A percentile compares a stretch with the other conserved stretches of the same genome.
Evolutionary conservation across 306 rosid species (phyloP).

Genomic region (Cucurbita moschata): DNA sequence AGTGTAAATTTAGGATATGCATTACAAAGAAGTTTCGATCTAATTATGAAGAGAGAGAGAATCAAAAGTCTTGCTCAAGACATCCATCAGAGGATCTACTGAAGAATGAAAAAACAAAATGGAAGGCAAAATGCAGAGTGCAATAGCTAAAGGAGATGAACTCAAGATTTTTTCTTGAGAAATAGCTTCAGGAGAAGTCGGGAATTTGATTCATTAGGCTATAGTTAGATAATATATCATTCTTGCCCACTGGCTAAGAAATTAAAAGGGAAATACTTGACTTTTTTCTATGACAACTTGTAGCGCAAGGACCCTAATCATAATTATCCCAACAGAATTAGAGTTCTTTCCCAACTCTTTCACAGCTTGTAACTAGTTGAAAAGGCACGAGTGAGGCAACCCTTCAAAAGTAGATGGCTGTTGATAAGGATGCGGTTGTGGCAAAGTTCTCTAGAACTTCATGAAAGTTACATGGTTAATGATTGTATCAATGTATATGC

Average conservation of each 20-base stretch:
- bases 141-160: not conserved
- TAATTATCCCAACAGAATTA: not conserved
- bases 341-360: not conserved
- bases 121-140: not conserved
- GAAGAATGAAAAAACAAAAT: not conserved
- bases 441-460: not conserved
- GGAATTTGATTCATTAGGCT: not conserved
- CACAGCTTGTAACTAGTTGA: not conserved
- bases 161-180: not conserved
- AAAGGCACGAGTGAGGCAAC: not conserved
- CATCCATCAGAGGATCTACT: not conserved
- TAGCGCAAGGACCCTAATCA: not conserved
- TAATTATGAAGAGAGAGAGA: not conserved
- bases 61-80: not conserved
- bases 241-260: not conserved
- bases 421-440: not conserved
- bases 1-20: not conserved
- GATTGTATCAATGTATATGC: not conserved
- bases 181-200: not conserved
- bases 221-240: not conserved
- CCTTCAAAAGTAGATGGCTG: not conserved
- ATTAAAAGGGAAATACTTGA: not conserved
- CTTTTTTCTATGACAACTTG: not conserved
- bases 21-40: not conserved
- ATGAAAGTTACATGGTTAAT: not conserved